phyloP scores from a whole-genome alignment of 1,284 basidiomycete species.

The Tremellales sp. region DNA sequence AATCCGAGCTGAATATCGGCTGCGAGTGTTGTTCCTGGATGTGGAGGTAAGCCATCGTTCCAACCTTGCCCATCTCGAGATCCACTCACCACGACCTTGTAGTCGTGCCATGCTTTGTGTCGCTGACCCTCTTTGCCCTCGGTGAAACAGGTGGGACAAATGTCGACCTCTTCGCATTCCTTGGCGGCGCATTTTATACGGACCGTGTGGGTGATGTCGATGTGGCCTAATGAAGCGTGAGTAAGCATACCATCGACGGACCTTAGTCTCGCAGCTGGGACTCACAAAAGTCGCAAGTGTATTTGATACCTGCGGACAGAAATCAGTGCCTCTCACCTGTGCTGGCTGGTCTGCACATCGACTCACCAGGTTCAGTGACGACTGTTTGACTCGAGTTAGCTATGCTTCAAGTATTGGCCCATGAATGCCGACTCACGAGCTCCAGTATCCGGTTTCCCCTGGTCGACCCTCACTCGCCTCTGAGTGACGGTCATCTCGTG shows the following conservation, averaged over 20 bases:
- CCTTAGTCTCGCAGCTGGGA: conserved; percentile 9
- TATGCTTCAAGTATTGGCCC: neutral
- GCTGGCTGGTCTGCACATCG: neutral
- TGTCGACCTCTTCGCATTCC: conserved; percentile 75
- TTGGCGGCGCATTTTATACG: conserved; percentile 86
- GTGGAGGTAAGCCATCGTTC: conserved; percentile 1
- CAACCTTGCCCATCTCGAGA: conserved; percentile 1
- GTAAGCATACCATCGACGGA: neutral
- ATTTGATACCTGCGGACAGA: conserved; percentile 47
- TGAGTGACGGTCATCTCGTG: conserved; percentile 50
- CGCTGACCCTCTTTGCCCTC: conserved; percentile 81
- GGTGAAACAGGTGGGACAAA: conserved; percentile 88
- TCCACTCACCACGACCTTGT: conserved; percentile 78
- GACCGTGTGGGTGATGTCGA: conserved; percentile 69
- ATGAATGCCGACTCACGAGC: conserved; percentile 28
- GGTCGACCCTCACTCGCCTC: conserved; percentile 38
- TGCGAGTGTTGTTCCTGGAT: conserved; percentile 86
- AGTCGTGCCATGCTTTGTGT: conserved; percentile 85
- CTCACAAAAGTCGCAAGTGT: conserved; percentile 49
- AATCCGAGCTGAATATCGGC: conserved; percentile 90
- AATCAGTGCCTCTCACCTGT: conserved; percentile 11
- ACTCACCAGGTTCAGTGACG: neutral
- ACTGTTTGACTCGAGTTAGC: neutral
- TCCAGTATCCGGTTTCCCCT: conserved; percentile 33
- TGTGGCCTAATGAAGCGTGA: conserved; percentile 23